Conservation (phyloP, 2,329 filamentous ascomycete species). For the Trichoderma sp. region DNA sequence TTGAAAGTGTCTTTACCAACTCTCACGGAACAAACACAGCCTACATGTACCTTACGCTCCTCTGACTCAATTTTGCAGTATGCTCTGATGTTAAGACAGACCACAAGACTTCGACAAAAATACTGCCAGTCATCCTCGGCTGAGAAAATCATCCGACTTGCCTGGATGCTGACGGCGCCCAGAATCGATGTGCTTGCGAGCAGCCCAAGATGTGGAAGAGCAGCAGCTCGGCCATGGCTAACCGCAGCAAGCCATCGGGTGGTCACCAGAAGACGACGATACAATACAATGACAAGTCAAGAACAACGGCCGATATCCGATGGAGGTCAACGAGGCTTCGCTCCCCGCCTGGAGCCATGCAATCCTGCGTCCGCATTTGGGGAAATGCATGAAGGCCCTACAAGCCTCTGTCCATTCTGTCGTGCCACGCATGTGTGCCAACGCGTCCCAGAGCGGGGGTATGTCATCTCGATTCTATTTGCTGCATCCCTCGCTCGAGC, state of each 20-base stretch:
- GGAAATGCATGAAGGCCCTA: constrained; percentile 12
- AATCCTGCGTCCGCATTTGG: neutral
- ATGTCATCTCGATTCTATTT: constrained; percentile 15
- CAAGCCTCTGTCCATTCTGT: neutral
- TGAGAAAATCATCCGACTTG: neutral
- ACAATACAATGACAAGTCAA: neutral
- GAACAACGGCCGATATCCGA: neutral
- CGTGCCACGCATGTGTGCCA: constrained; percentile 27
- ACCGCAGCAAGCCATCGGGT: neutral
- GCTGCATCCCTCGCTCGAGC: constrained; percentile 2
- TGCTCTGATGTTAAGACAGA: neutral
- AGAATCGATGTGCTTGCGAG: neutral
- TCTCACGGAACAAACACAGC: neutral
- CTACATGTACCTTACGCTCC: too few species aligned
- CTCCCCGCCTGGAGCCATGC: neutral
- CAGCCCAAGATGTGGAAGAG: neutral
- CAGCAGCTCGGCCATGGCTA: neutral
- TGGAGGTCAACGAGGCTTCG: neutral
- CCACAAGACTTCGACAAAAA: neutral
- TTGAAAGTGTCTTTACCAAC: too few species aligned
- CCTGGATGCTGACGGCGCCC: neutral
- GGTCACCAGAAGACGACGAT: neutral
- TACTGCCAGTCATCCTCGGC: neutral
- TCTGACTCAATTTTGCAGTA: neutral
- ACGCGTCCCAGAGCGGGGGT: constrained; percentile 25